Base-by-base conservation (phyloP, 345 rosid species). In the Leavenworthia alabamica region DNA sequence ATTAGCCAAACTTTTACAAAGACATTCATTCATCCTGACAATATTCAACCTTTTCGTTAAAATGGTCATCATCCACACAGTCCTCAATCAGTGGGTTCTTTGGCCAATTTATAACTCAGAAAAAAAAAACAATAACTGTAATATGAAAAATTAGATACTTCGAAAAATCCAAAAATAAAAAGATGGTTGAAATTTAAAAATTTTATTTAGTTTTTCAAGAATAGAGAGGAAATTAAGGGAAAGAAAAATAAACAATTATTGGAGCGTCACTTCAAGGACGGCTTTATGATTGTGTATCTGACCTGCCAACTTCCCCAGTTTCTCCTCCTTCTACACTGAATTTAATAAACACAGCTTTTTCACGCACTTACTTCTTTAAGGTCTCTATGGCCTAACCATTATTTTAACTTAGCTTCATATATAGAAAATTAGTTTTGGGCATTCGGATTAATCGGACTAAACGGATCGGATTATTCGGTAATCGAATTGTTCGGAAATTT, bases 11-110 rank as follows among this genome's bases (percentile, higher is more conserved):
- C 33, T 56, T 53, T 48, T 33, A 35, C 35, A 56, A 49, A 49
- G 44, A 64, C 61, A 64, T 71, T 64, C 61, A 64, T 71, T 64
- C 71, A 71, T 71, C 64, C 75, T 71, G 71, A 64, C 66, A 71
- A 50, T 9, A 43, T 51, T 43, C 75, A 71, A 64, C 75, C 41
- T 71, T 71, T 71, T 71, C 66, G 66, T 58, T 49, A 71, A 45
- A 71, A 20, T 64, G 65, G 66, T 49, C 71, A 64, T 51, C 66
- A 51, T 12, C 66, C 70, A 71, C 71, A 71, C 71, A 71, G 59
- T 57, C 52, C 55, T 64, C 70, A 64, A 49, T 71, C 75, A 64
- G 51, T 63, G 59, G 51, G 63, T 50, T n/a, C 33, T 53, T 35
- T 61, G 13, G 23, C 49, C 40, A 43, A 48, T 51, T 68, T 68